Evolutionary conservation across 2,329 filamentous ascomycete species (phyloP), one percentile per base, ranked within the genome.

Genomic region (Zasmidium citrigriseum): DNA sequence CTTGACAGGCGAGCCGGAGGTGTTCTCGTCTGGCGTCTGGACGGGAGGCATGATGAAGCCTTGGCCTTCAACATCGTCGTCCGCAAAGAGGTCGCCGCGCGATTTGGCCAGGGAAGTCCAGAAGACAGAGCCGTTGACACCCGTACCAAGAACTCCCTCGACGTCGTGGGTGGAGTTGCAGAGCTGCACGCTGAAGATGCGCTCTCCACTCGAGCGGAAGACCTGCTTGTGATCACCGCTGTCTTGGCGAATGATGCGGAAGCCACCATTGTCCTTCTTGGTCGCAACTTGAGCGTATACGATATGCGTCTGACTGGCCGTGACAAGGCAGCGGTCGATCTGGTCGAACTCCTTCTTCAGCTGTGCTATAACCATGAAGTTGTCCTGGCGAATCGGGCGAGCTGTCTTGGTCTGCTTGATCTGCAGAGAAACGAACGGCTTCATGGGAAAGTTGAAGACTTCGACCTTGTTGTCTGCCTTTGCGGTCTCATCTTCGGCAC

Each of bases 291-390:
- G 90, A 46, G 91, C 92, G 70, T 98, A 99, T 4, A 91, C 88
- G 75, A 99, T 98, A 77, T 95, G 96, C 60, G 89, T 89, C 70
- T 91, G 88, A 23, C 91, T 93, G 18, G 93, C 93, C 4, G 93
- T 89, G 51, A 93, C 93, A 27, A 99, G 83, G 63, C 93, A 96
- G 64, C 96, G 90, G 72, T 99, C 95, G 62, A 97, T 88, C 77
- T 98, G 95, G 71, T 99, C 95, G 69, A 98, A 98, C 4, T 96
- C 92, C 78, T 98, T 98, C 82, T 96, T 96, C 64, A 98, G 82
- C 58, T 92, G 86, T 52, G 95, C 93, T 71, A 99, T 95, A 67
- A 96, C 91, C 81, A 96, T 90, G 68, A 96, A 87, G 46, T 88
- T 84, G 65, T 93, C 89, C 57, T 91, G 86, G 38, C 89, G 87